Evolutionary conservation across 495 filamentous ascomycete species (phyloP).

Genomic region (Talaromyces wortmannii): DNA sequence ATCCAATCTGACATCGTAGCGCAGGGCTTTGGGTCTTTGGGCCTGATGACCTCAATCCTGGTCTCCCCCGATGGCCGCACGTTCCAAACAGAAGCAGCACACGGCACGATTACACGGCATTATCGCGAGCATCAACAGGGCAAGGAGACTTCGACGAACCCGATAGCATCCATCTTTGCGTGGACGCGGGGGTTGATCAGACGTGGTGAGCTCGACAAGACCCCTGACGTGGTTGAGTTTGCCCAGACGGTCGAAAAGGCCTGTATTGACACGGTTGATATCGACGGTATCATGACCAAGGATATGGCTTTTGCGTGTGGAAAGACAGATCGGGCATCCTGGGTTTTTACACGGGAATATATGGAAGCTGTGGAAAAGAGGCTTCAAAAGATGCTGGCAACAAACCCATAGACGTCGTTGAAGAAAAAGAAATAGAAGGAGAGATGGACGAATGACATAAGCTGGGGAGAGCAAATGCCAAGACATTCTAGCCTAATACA

Average conservation of each 20-base stretch:
- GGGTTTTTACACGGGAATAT: too few relatives aligned
- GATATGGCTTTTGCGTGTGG: conserved; percentile 55
- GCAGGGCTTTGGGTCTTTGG: conserved; percentile 94
- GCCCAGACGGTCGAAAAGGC: conserved; percentile 88
- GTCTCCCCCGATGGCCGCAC: conserved; percentile 91
- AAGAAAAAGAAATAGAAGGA: too few relatives aligned
- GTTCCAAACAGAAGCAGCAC: conserved; percentile 93
- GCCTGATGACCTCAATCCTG: conserved; percentile 95
- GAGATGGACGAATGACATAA: too few relatives aligned
- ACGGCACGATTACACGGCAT: conserved; percentile 95
- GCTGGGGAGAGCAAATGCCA: too few relatives aligned
- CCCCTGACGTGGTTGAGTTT: conserved; percentile 81
- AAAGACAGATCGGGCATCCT: too few relatives aligned
- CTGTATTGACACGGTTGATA: conserved; percentile 84
- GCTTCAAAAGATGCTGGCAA: too few relatives aligned
- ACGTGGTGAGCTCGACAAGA: conserved; percentile 81
- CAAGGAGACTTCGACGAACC: conserved; percentile 92
- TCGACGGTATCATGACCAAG: conserved; percentile 97
- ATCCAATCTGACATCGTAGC: conserved; percentile 97
- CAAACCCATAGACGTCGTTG: too few relatives aligned
- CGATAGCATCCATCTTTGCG: conserved; percentile 95
- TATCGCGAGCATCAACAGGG: conserved; percentile 98
- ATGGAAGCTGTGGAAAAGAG: too few relatives aligned
- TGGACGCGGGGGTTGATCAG: conserved; percentile 94
- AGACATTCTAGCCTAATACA: too few relatives aligned